Evolutionary conservation across 306 rosid genomes (phyloP).

Genomic region (Vicia villosa): DNA sequence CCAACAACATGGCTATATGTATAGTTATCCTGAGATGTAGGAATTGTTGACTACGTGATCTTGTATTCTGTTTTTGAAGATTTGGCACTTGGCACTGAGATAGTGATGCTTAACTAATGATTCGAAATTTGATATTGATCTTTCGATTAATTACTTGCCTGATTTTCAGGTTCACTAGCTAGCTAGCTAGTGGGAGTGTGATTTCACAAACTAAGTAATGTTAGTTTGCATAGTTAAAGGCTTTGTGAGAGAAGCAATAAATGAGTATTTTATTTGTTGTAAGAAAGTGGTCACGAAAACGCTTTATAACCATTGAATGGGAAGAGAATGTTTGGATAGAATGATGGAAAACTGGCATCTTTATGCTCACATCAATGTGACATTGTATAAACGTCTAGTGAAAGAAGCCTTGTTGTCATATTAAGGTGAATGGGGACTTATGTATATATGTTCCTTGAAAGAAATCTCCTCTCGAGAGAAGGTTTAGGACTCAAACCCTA

Average conservation of each 20-base stretch:
- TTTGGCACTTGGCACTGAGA: slow-evolving; percentile 43
- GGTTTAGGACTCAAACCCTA: no score
- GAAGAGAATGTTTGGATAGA: slow-evolving; percentile 39
- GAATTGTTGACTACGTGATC: neutral
- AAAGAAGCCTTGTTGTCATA: no score
- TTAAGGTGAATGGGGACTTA: no score
- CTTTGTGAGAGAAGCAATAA: slow-evolving; percentile 17
- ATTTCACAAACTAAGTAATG: slow-evolving; percentile 28
- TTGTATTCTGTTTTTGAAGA: slow-evolving; percentile 29
- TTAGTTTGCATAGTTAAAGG: slow-evolving; percentile 11
- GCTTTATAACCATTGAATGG: slow-evolving; percentile 22
- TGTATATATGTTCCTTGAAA: no score
- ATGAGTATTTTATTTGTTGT: slow-evolving; percentile 23
- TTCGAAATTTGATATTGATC: slow-evolving; percentile 1
- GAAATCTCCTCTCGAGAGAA: no score
- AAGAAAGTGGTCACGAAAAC: slow-evolving; percentile 5
- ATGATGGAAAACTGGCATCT: slow-evolving; percentile 16
- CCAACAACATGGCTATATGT: slow-evolving; percentile 26
- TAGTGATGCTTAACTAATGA: slow-evolving; percentile 47
- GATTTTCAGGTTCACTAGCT: slow-evolving; percentile 25
- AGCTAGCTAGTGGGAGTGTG: slow-evolving; percentile 14
- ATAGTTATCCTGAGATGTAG: neutral
- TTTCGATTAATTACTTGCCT: slow-evolving; percentile 15
- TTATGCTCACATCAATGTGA: neutral
- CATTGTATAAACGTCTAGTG: no score